These are phyloP conservation scores for Flueggea neowawraea DNA, from an alignment of 441 rosid species.

Conservation along the genomic window DNA sequence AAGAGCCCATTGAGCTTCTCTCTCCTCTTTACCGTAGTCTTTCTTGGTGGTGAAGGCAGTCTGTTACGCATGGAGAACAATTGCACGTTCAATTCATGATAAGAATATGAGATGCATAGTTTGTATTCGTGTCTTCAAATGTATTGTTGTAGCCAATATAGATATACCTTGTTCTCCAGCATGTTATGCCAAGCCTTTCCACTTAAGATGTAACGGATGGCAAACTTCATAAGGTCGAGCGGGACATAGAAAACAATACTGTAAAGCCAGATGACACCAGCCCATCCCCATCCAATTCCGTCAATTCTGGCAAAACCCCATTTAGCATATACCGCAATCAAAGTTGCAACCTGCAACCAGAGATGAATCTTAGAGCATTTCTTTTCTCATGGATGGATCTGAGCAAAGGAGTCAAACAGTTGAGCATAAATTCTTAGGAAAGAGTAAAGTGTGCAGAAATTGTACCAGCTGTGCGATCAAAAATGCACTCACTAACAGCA, in stretches of 20 bases:
- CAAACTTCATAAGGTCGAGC: slow-evolving; percentile 72
- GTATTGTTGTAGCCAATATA: not conserved
- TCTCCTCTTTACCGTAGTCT: slow-evolving; percentile 59
- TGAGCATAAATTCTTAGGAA: not conserved
- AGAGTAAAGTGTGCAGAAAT: not conserved
- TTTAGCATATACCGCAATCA: slow-evolving; percentile 56
- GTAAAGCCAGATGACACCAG: slow-evolving; percentile 63
- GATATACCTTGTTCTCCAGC: slow-evolving; percentile 47
- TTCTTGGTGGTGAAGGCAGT: slow-evolving; percentile 72
- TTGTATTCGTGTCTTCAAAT: not conserved
- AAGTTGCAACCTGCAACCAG: slow-evolving; percentile 48
- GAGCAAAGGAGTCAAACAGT: too few relatives aligned
- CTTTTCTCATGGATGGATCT: too few relatives aligned
- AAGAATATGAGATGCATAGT: not conserved
- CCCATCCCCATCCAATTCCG: slow-evolving; percentile 86
- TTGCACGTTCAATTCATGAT: not conserved
- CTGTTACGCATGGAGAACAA: slow-evolving; percentile 12
- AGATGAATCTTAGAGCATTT: not conserved
- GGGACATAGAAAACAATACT: slow-evolving; percentile 62
- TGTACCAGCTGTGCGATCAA: slow-evolving; percentile 61
- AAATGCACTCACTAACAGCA: slow-evolving; percentile 49
- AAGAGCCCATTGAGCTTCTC: slow-evolving; percentile 79
- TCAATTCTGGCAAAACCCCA: slow-evolving; percentile 66
- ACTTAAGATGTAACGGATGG: slow-evolving; percentile 50
- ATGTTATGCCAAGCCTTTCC: slow-evolving; percentile 70